A percentile compares a stretch with the other conserved stretches of the same genome.
Evolutionary conservation across 306 rosid species (phyloP).

Genomic region (Mucuna pruriens): DNA sequence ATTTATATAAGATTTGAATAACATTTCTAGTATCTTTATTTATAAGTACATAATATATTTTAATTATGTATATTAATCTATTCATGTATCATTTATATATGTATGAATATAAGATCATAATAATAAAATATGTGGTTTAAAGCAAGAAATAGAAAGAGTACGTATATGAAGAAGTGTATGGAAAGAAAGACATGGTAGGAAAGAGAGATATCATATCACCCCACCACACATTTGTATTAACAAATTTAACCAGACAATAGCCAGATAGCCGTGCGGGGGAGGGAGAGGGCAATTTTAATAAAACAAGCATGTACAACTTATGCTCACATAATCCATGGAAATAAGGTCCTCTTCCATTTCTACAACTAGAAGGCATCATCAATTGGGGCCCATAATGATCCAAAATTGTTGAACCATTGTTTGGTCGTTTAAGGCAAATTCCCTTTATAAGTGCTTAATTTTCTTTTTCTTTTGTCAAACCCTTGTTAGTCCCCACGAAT

Average conservation of each 20-base stretch:
- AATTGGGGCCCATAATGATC: conserved; percentile 6
- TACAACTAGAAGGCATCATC: background rate
- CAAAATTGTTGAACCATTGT: conserved; percentile 27
- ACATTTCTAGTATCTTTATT: background rate
- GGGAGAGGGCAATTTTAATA: background rate
- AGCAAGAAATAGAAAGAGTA: background rate
- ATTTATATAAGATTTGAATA: too few species aligned
- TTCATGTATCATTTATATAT: too few species aligned
- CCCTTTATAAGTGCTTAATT: background rate
- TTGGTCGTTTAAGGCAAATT: conserved; percentile 17
- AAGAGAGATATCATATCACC: background rate
- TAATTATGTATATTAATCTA: background rate
- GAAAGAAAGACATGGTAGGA: background rate
- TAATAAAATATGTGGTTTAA: too few species aligned
- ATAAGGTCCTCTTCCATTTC: background rate
- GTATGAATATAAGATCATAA: too few species aligned
- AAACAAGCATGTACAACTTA: background rate
- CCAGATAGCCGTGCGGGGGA: background rate
- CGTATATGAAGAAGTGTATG: background rate
- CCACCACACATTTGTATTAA: background rate
- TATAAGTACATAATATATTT: too few species aligned
- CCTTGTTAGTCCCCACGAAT: background rate
- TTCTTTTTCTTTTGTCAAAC: conserved; percentile 3
- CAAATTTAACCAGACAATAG: background rate
- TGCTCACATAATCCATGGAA: conserved; percentile 12